Evolutionary conservation across 306 rosid species (phyloP).

Genomic region (Vigna mungo): DNA sequence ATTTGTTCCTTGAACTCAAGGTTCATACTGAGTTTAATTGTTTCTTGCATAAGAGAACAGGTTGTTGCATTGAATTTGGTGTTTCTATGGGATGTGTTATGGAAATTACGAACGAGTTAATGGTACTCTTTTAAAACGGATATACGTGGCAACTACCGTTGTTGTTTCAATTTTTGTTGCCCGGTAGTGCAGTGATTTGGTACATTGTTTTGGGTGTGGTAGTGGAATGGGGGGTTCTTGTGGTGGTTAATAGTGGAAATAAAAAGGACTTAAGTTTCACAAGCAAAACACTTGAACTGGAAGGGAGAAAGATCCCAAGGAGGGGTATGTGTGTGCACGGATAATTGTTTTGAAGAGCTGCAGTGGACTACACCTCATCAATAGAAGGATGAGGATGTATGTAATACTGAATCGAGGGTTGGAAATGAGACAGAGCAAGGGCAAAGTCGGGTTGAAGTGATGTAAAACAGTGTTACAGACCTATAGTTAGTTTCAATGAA

Average conservation of each 20-base stretch:
- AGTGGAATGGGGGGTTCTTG: neutral
- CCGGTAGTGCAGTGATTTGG: conserved; percentile 3
- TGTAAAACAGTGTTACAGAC: neutral
- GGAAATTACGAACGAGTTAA: neutral
- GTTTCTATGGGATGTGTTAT: neutral
- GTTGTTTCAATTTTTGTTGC: neutral
- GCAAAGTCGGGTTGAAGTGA: neutral
- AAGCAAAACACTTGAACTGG: neutral
- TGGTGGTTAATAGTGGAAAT: neutral
- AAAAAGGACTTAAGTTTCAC: neutral
- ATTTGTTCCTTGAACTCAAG: neutral
- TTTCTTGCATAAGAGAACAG: neutral
- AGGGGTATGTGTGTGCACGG: neutral
- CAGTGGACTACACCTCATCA: neutral
- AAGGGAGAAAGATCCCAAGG: neutral
- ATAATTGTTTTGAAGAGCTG: neutral
- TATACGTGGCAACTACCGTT: neutral
- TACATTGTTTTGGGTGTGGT: neutral
- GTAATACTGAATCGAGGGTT: neutral
- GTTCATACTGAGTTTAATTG: neutral
- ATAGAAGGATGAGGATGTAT: neutral
- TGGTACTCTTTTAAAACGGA: neutral
- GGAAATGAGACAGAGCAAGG: neutral
- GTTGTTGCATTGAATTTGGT: conserved; percentile 16
- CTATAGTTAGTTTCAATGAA: neutral